Evolutionary conservation across 192 early-diverging fungal species (phyloP).

Genomic region (Coemansia sp.): DNA sequence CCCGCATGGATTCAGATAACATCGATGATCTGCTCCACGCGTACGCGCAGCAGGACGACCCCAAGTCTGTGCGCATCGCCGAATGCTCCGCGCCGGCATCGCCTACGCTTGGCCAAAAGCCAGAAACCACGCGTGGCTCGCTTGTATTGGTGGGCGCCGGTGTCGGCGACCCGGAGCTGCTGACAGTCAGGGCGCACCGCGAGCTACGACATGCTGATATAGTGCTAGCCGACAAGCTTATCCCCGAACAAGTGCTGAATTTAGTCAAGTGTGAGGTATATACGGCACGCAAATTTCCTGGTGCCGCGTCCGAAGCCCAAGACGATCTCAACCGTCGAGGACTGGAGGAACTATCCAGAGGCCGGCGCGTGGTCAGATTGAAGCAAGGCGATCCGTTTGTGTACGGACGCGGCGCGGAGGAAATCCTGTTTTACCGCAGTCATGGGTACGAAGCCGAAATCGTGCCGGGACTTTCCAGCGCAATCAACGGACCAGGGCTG

Average conservation of each 20-base stretch:
- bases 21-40: constrained; percentile 63
- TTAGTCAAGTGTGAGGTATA: constrained; percentile 60
- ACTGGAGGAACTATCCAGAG: constrained; percentile 67
- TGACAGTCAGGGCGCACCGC: constrained; percentile 71
- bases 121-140: constrained; percentile 37
- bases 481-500: constrained; percentile 72
- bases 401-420: constrained; percentile 92
- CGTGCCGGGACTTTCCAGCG: constrained; percentile 78
- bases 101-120: constrained; percentile 2
- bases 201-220: constrained; percentile 73
- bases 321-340: constrained; percentile 75
- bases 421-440: constrained; percentile 71
- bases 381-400: constrained; percentile 94
- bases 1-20: constrained; percentile 62
- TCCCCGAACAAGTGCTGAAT: constrained; percentile 62
- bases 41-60: constrained; percentile 56
- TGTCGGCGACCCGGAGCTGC: constrained; percentile 77
- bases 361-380: constrained; percentile 76
- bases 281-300: constrained; percentile 70
- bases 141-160: constrained; percentile 81
- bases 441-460: constrained; percentile 72
- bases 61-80: constrained; percentile 26
- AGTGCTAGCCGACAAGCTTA: constrained; percentile 81
- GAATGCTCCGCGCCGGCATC: constrained; percentile 1
- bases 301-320: constrained; percentile 72